These are phyloP conservation scores for Avena insularis DNA, from an alignment of 176 grass and related monocot genomes.

Conservation along the genomic window DNA sequence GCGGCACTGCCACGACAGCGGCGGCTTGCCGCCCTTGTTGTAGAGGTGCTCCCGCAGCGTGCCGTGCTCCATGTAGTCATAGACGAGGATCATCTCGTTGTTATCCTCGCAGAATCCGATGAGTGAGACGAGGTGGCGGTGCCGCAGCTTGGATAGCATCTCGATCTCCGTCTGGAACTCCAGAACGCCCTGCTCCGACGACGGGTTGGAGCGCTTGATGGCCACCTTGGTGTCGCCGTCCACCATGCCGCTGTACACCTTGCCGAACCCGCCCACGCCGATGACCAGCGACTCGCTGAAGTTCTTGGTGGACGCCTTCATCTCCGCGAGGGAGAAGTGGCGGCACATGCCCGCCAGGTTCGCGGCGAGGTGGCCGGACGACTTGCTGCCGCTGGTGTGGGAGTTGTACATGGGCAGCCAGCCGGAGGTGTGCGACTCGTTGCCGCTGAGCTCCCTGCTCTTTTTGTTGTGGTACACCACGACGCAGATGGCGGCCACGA, in stretches of 20 bases:
- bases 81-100: conserved; percentile 82
- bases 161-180: conserved; percentile 96
- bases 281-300: conserved; percentile 75
- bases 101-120: conserved; percentile 90
- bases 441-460: conserved; percentile 26
- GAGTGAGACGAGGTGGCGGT: conserved; percentile 85
- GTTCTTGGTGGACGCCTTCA: conserved; percentile 75
- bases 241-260: conserved; percentile 75
- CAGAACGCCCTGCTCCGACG: conserved; percentile 76
- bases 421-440: conserved; percentile 58
- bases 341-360: conserved; percentile 78
- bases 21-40: conserved; percentile 64
- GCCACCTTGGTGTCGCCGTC: conserved; percentile 70
- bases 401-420: conserved; percentile 84
- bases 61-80: conserved; percentile 89
- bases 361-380: conserved; percentile 61
- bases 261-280: conserved; percentile 87
- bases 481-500: conserved; percentile 51
- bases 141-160: conserved; percentile 96
- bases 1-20: conserved; percentile 68
- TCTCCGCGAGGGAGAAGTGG: conserved; percentile 82
- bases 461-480: conserved; percentile 60
- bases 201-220: conserved; percentile 80
- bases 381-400: conserved; percentile 74
- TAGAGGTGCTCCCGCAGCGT: conserved; percentile 89